These are phyloP conservation scores for Nepenthes alata DNA, from an alignment of 179 eudicot genomes.

Conservation along the genomic window DNA sequence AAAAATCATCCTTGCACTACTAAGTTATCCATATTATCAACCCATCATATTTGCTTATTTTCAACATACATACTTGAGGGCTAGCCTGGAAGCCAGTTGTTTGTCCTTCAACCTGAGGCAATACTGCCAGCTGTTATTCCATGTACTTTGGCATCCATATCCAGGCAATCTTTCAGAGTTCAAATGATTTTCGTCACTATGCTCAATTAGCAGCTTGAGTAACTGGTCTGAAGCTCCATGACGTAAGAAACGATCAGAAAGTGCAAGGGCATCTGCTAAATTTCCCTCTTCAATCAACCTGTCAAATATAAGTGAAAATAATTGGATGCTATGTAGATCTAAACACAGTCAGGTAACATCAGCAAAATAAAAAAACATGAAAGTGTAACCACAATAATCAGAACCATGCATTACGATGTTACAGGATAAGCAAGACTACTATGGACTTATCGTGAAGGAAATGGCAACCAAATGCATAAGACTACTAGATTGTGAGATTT, in stretches of 20 bases:
- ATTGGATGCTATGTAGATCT: not conserved
- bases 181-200: slow-evolving; percentile 40
- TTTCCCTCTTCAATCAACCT: slow-evolving; percentile 87
- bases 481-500: no score
- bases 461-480: no score
- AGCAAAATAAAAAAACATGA: not conserved
- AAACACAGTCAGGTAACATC: not conserved
- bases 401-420: no score
- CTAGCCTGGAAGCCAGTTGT: slow-evolving; percentile 78
- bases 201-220: slow-evolving; percentile 74
- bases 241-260: slow-evolving; percentile 88
- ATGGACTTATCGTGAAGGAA: no score
- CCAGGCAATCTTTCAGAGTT: slow-evolving; percentile 32
- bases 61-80: slow-evolving; percentile 48
- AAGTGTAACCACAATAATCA: no score
- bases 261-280: slow-evolving; percentile 89
- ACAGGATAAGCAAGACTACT: no score
- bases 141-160: slow-evolving; percentile 25
- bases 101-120: slow-evolving; percentile 89
- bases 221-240: slow-evolving; percentile 82
- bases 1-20: no score
- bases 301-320: slow-evolving; percentile 8
- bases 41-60: not conserved
- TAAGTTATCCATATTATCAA: not conserved
- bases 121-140: slow-evolving; percentile 87